phyloP scores from a whole-genome alignment of 495 filamentous ascomycete species.

The Annulohypoxylon moriforme region DNA sequence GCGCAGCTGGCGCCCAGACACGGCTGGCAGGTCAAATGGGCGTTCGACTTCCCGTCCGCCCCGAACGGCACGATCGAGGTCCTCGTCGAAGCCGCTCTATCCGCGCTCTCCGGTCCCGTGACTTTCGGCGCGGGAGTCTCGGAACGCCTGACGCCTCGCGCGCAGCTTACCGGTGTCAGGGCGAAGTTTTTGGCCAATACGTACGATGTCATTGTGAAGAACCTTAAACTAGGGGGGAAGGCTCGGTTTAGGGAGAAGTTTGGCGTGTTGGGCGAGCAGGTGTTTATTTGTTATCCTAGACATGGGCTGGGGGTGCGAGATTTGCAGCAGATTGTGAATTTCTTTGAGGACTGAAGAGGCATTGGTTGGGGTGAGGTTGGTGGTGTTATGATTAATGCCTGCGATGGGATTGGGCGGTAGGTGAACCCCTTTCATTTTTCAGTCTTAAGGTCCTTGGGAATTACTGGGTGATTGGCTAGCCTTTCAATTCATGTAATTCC shows the following conservation, averaged over 20 bases:
- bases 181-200: slow-evolving; percentile 72
- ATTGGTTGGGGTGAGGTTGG: background rate
- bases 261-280: slow-evolving; percentile 71
- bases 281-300: slow-evolving; percentile 72
- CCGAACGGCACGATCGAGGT: slow-evolving; percentile 65
- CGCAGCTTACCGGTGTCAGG: slow-evolving; percentile 71
- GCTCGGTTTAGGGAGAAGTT: slow-evolving; percentile 77
- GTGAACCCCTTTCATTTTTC: background rate
- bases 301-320: background rate
- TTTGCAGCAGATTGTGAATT: slow-evolving; percentile 23
- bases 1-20: slow-evolving; percentile 71
- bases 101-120: slow-evolving; percentile 64
- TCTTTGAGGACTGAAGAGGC: slow-evolving; percentile 9
- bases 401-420: background rate
- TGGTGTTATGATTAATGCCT: background rate
- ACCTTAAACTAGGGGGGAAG: slow-evolving; percentile 75
- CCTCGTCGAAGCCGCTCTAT: slow-evolving; percentile 72
- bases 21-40: slow-evolving; percentile 79
- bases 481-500: no score
- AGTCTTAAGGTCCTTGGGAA: background rate
- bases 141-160: slow-evolving; percentile 65
- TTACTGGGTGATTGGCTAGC: background rate
- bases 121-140: slow-evolving; percentile 76
- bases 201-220: slow-evolving; percentile 72
- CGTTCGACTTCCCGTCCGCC: slow-evolving; percentile 74